Conservation (phyloP, 2,329 filamentous ascomycete species). For the Xylaria sp. region DNA sequence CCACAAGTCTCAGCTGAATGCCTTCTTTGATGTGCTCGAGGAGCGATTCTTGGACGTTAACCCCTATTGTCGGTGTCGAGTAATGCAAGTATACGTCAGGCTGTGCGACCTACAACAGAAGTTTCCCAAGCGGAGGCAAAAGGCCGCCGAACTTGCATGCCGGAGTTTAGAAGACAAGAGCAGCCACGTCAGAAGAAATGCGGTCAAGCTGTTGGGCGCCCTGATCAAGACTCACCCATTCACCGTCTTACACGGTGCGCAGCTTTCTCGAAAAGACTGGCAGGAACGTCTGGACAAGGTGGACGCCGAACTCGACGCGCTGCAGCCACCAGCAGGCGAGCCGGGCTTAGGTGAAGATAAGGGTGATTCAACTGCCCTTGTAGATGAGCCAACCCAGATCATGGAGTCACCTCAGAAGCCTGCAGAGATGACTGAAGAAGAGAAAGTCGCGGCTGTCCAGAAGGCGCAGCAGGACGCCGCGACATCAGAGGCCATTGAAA, state of each 20-base stretch:
- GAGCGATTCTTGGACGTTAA: conserved; percentile 97
- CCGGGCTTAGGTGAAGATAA: conserved; percentile 77
- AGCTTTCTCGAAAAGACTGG: conserved; percentile 89
- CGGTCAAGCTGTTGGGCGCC: conserved; percentile 89
- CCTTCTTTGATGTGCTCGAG: conserved; percentile 96
- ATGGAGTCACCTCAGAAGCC: conserved; percentile 62
- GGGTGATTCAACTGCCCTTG: conserved; percentile 73
- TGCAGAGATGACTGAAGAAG: conserved; percentile 78
- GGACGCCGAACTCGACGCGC: conserved; percentile 80
- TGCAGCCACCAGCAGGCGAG: conserved; percentile 80
- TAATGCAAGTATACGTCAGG: conserved; percentile 92
- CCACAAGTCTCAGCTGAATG: conserved; percentile 93
- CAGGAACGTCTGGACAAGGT: conserved; percentile 82
- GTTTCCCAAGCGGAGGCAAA: conserved; percentile 90
- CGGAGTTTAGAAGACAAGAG: conserved; percentile 96
- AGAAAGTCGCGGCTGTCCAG: conserved; percentile 76
- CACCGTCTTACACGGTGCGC: conserved; percentile 87
- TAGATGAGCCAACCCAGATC: conserved; percentile 89
- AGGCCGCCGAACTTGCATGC: conserved; percentile 85
- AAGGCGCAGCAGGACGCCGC: conserved; percentile 89
- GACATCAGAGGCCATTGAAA: conserved; percentile 87
- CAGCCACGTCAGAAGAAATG: conserved; percentile 94
- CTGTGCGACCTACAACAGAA: conserved; percentile 96
- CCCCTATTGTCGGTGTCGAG: conserved; percentile 91
- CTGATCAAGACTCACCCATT: conserved; percentile 96